Conservation (phyloP, 805 yeast species). For the Zygoascus ofunaensis region DNA sequence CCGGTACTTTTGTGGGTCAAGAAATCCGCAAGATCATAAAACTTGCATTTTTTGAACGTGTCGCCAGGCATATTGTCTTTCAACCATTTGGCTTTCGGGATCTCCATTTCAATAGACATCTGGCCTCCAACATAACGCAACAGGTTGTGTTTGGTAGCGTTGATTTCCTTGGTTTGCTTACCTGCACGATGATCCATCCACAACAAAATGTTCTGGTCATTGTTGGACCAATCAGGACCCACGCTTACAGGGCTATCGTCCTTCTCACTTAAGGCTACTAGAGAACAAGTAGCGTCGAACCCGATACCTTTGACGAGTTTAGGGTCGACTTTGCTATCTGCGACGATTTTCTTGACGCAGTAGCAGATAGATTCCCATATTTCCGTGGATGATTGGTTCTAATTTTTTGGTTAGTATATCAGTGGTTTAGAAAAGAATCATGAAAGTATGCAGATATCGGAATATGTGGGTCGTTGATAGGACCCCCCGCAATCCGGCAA, state of each 20-base stretch:
- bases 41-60: slow-evolving; percentile 53
- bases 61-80: slow-evolving; percentile 69
- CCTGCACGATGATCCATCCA: slow-evolving; percentile 99
- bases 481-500: no score
- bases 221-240: slow-evolving; percentile 77
- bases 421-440: neutral
- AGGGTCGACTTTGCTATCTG: slow-evolving; percentile 68
- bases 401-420: slow-evolving; percentile 7
- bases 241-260: slow-evolving; percentile 70
- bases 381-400: slow-evolving; percentile 79
- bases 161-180: slow-evolving; percentile 69
- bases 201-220: slow-evolving; percentile 71
- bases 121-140: slow-evolving; percentile 92
- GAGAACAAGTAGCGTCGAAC: slow-evolving; percentile 94
- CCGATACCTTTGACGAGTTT: slow-evolving; percentile 74
- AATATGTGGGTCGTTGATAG: no score
- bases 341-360: slow-evolving; percentile 66
- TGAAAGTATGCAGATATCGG: no score
- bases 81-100: slow-evolving; percentile 95
- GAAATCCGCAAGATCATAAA: slow-evolving; percentile 88
- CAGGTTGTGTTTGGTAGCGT: slow-evolving; percentile 67
- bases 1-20: slow-evolving; percentile 88
- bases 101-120: slow-evolving; percentile 97
- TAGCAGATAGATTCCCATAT: slow-evolving; percentile 80
- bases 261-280: slow-evolving; percentile 65